These are phyloP conservation scores for Boletus rufocinnamomeus DNA, from an alignment of 768 basidiomycete genomes.

Conservation along the genomic window DNA sequence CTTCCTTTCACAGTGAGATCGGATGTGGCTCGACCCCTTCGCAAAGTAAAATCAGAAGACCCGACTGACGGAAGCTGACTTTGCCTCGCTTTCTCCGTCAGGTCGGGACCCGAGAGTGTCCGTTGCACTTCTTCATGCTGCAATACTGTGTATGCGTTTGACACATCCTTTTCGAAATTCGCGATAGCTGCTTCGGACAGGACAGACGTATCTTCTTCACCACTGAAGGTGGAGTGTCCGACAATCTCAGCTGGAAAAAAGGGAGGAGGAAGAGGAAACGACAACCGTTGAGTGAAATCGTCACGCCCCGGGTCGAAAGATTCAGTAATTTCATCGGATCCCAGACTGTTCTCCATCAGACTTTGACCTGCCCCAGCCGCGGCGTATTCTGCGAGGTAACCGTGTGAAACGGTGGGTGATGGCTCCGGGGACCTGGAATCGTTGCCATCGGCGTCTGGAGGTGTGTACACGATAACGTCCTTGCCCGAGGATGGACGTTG, in stretches of 20 bases:
- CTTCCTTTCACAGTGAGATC: slow-evolving; percentile 33
- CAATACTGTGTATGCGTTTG: background rate
- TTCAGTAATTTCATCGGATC: background rate
- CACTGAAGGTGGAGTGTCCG: background rate
- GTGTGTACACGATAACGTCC: background rate
- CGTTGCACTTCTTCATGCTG: slow-evolving; percentile 5
- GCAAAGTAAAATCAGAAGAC: slow-evolving; percentile 5
- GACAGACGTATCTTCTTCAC: background rate
- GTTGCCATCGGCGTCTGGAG: background rate
- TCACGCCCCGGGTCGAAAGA: background rate
- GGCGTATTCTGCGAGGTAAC: background rate
- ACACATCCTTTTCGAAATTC: background rate
- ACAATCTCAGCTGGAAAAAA: slow-evolving; percentile 9
- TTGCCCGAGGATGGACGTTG: background rate
- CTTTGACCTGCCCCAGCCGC: background rate
- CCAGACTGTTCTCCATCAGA: background rate
- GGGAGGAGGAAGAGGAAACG: slow-evolving; percentile 25
- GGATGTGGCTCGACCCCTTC: slow-evolving; percentile 33
- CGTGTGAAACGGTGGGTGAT: background rate
- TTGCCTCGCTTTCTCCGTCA: slow-evolving; percentile 21
- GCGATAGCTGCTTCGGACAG: background rate
- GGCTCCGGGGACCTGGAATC: background rate
- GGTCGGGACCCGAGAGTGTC: slow-evolving; percentile 4
- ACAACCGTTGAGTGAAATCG: slow-evolving; percentile 13
- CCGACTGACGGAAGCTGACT: slow-evolving; percentile 5